Percentiles rank a stretch among this genome's conserved stretches.
Conservation (phyloP, 345 rosid species). For the Aquilaria yunnanensis region DNA sequence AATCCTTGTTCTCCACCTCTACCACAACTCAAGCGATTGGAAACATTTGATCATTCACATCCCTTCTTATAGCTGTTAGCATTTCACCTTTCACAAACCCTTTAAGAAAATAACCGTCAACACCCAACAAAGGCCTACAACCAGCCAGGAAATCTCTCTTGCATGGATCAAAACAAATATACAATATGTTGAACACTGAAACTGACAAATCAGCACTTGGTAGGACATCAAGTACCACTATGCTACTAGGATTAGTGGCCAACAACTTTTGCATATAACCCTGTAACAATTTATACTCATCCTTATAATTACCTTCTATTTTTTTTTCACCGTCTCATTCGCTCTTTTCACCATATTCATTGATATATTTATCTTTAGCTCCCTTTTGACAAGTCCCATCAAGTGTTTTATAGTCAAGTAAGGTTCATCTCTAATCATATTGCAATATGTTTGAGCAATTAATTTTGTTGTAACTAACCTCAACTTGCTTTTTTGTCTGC, state of each 20-base stretch:
- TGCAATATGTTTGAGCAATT: too few species aligned
- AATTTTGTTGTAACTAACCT: too few species aligned
- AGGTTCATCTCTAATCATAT: too few species aligned
- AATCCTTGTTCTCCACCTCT: background rate
- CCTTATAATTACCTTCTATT: background rate
- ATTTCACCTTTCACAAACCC: background rate
- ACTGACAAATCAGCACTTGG: background rate
- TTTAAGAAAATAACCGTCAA: background rate
- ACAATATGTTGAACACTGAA: background rate
- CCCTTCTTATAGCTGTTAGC: background rate
- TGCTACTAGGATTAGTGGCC: background rate
- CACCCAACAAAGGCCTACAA: background rate
- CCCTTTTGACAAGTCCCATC: background rate
- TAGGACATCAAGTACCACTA: background rate
- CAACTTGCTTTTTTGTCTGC: too few species aligned
- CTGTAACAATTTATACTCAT: background rate
- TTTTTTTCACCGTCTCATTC: background rate
- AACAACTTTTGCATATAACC: background rate
- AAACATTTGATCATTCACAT: slow-evolving; percentile 8
- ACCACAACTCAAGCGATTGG: background rate
- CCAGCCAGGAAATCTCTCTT: background rate
- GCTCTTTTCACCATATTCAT: background rate
- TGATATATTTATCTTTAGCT: background rate
- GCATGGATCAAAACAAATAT: background rate
- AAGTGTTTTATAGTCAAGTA: too few species aligned